Percentiles rank a stretch among this genome's conserved stretches.
phyloP scores from a whole-genome alignment of 2,329 filamentous ascomycete genomes.

The Bertia moriformis region DNA sequence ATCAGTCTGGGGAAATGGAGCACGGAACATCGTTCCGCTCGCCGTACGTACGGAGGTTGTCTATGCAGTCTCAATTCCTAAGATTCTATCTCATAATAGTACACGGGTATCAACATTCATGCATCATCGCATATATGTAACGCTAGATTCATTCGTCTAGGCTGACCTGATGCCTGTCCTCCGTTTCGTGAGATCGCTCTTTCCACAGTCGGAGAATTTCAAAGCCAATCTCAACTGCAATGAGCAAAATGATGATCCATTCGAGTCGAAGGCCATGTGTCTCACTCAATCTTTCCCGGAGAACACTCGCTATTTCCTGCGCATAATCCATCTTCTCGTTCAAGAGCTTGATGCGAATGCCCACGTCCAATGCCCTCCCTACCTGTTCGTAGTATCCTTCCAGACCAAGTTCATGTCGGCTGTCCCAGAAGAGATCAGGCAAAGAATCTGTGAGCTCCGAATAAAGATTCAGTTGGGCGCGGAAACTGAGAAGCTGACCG shows the following conservation, averaged over 20 bases:
- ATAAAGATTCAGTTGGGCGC: constrained; percentile 61
- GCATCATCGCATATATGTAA: too few species aligned
- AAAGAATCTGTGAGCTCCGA: constrained; percentile 61
- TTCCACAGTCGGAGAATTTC: constrained; percentile 46
- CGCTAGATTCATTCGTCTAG: too few species aligned
- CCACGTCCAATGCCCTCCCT: constrained; percentile 54
- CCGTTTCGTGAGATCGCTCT: constrained; percentile 24
- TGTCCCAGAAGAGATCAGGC: constrained; percentile 65
- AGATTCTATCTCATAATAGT: too few species aligned
- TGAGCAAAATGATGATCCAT: constrained; percentile 62
- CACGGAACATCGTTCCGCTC: too few species aligned
- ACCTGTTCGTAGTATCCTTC: constrained; percentile 63
- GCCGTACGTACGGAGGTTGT: too few species aligned
- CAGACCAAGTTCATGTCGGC: constrained; percentile 52
- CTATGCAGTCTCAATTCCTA: too few species aligned
- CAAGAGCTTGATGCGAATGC: constrained; percentile 52
- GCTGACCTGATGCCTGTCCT: too few species aligned
- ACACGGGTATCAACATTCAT: too few species aligned
- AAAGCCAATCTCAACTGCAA: constrained; percentile 56
- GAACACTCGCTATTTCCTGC: constrained; percentile 56
- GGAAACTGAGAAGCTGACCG: constrained; percentile 53
- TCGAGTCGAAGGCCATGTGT: constrained; percentile 55
- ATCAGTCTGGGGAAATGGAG: too few species aligned
- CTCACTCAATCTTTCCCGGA: constrained; percentile 54
- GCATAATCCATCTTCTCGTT: constrained; percentile 69